A percentile compares a stretch with the other conserved stretches of the same genome.
Conservation (phyloP, 768 basidiomycete genomes). For the Inosperma sp. region DNA sequence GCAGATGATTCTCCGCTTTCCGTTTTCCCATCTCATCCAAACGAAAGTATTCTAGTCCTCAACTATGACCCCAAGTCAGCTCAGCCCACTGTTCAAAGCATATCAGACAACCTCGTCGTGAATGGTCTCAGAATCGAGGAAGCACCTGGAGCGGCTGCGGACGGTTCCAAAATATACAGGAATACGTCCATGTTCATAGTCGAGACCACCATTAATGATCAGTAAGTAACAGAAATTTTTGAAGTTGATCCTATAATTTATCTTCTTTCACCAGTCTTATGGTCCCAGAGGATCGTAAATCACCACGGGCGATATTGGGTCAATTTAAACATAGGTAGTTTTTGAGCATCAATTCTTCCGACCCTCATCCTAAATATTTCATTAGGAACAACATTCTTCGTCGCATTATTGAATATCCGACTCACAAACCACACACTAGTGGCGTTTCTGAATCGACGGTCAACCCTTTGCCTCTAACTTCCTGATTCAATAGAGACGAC, state of each 20-base stretch:
- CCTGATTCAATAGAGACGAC: neutral
- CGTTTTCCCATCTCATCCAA: constrained; percentile 52
- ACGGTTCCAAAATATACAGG: constrained; percentile 42
- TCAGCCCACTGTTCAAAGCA: constrained; percentile 47
- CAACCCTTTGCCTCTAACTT: too few species aligned
- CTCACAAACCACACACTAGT: neutral
- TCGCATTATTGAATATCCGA: constrained; percentile 52
- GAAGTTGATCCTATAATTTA: neutral
- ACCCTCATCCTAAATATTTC: neutral
- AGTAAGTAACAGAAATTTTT: constrained; percentile 32
- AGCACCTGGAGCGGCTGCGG: constrained; percentile 65
- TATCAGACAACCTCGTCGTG: constrained; percentile 43
- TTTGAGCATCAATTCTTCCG: neutral
- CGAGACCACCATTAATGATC: constrained; percentile 58
- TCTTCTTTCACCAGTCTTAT: constrained; percentile 4
- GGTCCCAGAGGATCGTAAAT: constrained; percentile 30
- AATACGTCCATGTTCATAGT: constrained; percentile 75
- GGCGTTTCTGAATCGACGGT: too few species aligned
- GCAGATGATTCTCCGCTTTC: constrained; percentile 70
- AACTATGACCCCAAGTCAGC: constrained; percentile 53
- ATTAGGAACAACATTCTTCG: constrained; percentile 37
- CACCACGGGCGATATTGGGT: constrained; percentile 46
- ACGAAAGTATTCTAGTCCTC: constrained; percentile 72
- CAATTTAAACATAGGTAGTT: constrained; percentile 66
- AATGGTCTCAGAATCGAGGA: constrained; percentile 63